Base-by-base conservation (phyloP, 2,329 filamentous ascomycete genomes). In the Monosporascus sp. region DNA sequence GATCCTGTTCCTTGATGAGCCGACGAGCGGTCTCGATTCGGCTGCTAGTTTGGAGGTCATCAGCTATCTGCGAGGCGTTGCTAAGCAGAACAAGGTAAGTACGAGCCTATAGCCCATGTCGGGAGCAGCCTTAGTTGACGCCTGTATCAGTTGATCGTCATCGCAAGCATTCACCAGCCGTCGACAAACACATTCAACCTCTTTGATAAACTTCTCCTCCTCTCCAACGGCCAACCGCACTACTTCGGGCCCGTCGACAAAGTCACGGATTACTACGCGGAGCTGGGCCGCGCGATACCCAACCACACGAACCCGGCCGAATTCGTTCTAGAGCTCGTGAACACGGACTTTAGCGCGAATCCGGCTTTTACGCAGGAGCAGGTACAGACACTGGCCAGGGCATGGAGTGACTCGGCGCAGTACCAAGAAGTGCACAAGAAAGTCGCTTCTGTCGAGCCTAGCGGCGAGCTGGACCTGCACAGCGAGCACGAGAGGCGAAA, bases 81-180 rank as follows among this genome's bases (percentile, higher is more conserved):
- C 85, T 0, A 80, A 78, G 64, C 78, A 79, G 56, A 83, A 90
- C 65, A 87, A 86, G 54, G 83, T 86, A 61, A 56, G 78, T 62
- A 36, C 16, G 11, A 16, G 31, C 11, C 5, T 11, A 14, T 34
- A 14, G 1, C 31, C 11, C 14, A 5, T 5, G 1, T 34, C 9
- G 31, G 31, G 31, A 34, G 31, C 31, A 5, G 31, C 11, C 14
- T 14, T 34, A 34, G 31, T 34, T 34, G 5, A 34, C 11, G 11
- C n/a, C 26, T 37, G 56, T 49, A 49, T 11, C 55, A 87, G 82
- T 76, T 94, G 55, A 83, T 94, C 54, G 83, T 94, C 31, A 84
- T 95, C 55, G 87, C 87, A 4, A 90, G 87, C 40, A 94, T 95
- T 56, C 91, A 95, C 67, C 91, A 95, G 65, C 91, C 91, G 0